phyloP scores from a whole-genome alignment of 148 eudicot genomes.

The Fagopyrum tataricum region DNA sequence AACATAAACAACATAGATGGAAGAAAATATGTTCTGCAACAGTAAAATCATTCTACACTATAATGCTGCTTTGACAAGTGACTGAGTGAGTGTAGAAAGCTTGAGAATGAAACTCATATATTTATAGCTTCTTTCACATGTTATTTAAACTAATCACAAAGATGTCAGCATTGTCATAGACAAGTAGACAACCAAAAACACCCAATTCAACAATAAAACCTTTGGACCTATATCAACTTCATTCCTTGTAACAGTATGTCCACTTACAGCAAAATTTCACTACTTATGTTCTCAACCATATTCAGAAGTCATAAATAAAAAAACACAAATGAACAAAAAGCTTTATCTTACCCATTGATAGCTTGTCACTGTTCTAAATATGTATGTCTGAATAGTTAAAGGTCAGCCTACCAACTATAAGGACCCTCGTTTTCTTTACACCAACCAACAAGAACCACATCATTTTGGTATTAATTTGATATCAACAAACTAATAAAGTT shows the following conservation, averaged over 20 bases:
- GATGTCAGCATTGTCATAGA: no score
- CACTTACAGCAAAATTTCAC: background rate
- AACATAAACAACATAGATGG: background rate
- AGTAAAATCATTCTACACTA: background rate
- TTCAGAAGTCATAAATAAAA: background rate
- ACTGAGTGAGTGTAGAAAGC: background rate
- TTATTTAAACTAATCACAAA: background rate
- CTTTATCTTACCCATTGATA: background rate
- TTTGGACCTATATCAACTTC: no score
- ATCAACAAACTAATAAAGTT: background rate
- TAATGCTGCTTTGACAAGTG: background rate
- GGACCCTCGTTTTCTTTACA: background rate
- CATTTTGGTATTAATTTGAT: background rate
- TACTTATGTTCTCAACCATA: background rate
- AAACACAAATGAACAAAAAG: background rate
- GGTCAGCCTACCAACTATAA: background rate
- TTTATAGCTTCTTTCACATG: background rate
- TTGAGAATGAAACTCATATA: background rate
- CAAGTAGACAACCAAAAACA: no score
- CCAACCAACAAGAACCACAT: background rate
- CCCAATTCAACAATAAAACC: no score
- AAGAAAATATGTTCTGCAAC: background rate
- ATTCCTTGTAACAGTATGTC: no score
- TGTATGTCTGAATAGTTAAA: background rate
- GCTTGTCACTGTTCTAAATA: background rate